Base-by-base conservation (phyloP, 2,329 filamentous ascomycete genomes). In the Sporothrix luriei region DNA sequence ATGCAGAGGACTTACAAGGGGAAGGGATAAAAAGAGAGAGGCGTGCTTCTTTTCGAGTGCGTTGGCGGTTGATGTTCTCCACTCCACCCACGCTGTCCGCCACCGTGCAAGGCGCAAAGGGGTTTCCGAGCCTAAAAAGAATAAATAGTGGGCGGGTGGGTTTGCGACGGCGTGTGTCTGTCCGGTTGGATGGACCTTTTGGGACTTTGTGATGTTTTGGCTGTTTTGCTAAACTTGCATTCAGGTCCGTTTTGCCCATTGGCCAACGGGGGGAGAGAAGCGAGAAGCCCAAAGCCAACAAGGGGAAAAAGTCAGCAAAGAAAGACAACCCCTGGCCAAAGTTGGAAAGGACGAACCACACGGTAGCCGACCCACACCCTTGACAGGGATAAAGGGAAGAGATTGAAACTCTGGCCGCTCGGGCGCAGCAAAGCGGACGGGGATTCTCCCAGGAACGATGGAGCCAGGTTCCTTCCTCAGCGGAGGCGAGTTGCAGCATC, bases 291-390 rank as follows among this genome's bases (percentile, higher is more conserved):
- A 64, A 48, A 33, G 43, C 51, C 46, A 38, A 38, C 24, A 21
- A 65, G 26, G 24, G 61, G 46, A 65, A 16, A 52, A 49, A 49
- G 21, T 26, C 24, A n/a, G 24, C 19, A 48, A 43, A 55, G 55
- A 68, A 69, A 59, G 55, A n/a, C 26, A 11, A 61, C 62, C 68
- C 68, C 62, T 69, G 62, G 61, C 68, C 33, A 33, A n/a, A 19
- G 62, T 57, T 24, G 51, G 51, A 55, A 49, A 29, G 33, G 13
- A 26, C 68, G 62, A 69, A 69, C 66, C 65, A 57, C 33, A 66
- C 46, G 51, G 24, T 59, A n/a, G 52, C 3, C 16, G 52, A 14
- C 52, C 66, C 66, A 61, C 66, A 61, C 54, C 46, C 24, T 49
- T 48, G 33, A 24, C 21, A 26, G 46, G 40, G 52, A 29, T 40